Conservation (phyloP, 2,329 filamentous ascomycete genomes). For the Metarhizium brunneum region DNA sequence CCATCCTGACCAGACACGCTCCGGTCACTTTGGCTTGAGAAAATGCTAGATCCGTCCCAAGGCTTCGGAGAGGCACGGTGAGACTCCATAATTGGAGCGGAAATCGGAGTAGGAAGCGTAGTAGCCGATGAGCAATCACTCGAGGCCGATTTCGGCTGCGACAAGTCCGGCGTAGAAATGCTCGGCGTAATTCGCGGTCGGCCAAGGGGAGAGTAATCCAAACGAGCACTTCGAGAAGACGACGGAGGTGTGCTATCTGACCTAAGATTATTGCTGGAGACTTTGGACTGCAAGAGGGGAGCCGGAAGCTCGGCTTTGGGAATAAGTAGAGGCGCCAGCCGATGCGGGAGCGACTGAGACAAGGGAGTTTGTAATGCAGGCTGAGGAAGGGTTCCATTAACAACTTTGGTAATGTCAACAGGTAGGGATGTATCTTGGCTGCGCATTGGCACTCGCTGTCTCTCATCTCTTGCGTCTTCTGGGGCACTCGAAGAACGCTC, state of each 20-base stretch:
- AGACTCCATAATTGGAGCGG: constrained; percentile 34
- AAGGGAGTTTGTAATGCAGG: constrained; percentile 27
- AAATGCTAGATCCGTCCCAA: constrained; percentile 26
- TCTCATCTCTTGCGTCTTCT: constrained; percentile 2
- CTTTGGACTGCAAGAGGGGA: constrained; percentile 20
- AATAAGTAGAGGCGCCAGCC: constrained; percentile 48
- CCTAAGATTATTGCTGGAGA: constrained; percentile 36
- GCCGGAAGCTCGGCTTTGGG: constrained; percentile 20
- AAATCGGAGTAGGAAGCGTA: constrained; percentile 39
- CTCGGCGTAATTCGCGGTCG: constrained; percentile 31
- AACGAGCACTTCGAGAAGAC: constrained; percentile 28
- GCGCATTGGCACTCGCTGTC: constrained; percentile 7
- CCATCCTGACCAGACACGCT: constrained; percentile 7
- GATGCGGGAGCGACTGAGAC: constrained; percentile 31
- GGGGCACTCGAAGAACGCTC: constrained; percentile 58
- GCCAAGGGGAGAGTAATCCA: constrained; percentile 37
- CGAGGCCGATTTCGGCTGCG: constrained; percentile 35
- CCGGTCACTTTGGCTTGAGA: background rate
- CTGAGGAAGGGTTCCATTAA: constrained; percentile 15
- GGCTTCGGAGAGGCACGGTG: constrained; percentile 32
- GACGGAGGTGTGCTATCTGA: constrained; percentile 31
- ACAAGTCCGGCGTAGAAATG: constrained; percentile 27
- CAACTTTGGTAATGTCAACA: constrained; percentile 14
- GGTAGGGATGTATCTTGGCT: background rate
- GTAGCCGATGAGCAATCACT: constrained; percentile 25